Evolutionary conservation across 1,284 basidiomycete species (phyloP).

Genomic region (Apiotrichum akiyoshidainum): DNA sequence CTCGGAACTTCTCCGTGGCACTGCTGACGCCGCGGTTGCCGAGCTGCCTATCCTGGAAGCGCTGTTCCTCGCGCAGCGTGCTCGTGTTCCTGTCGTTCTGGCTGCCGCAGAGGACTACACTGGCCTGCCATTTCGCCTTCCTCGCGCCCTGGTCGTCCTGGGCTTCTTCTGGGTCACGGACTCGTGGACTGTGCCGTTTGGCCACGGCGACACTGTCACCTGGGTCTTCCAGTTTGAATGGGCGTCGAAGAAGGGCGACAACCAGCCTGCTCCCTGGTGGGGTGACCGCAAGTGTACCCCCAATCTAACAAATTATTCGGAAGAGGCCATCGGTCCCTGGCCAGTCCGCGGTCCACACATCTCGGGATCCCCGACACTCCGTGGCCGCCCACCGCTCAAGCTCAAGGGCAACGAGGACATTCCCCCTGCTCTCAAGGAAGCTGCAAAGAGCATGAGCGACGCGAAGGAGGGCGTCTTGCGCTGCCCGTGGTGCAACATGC

Average conservation of each 20-base stretch:
- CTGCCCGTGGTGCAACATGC: conserved; percentile 8
- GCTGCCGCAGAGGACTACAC: conserved; percentile 39
- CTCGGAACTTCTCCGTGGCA: neutral
- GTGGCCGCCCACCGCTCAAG: conserved; percentile 2
- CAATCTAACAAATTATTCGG: neutral
- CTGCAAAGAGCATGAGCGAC: neutral
- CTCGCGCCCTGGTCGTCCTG: conserved; percentile 36
- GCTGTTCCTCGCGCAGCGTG: conserved; percentile 39
- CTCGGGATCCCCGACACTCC: conserved; percentile 19
- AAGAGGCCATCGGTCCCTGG: conserved; percentile 10
- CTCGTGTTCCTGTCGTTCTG: conserved; percentile 39
- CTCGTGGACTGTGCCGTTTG: conserved; percentile 46
- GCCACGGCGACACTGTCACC: conserved; percentile 5
- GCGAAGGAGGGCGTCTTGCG: neutral
- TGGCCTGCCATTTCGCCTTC: conserved; percentile 38
- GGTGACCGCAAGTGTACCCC: conserved; percentile 2
- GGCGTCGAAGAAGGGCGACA: conserved; percentile 21
- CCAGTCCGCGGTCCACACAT: conserved; percentile 18
- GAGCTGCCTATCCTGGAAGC: conserved; percentile 34
- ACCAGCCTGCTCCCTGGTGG: conserved; percentile 42
- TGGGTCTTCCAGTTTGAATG: conserved; percentile 49
- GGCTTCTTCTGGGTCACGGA: conserved; percentile 50
- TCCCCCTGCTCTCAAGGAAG: neutral
- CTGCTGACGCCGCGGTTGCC: neutral
- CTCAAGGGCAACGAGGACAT: neutral